Conservation (phyloP, 495 filamentous ascomycete genomes). For the Hypoxylon intermedium region DNA sequence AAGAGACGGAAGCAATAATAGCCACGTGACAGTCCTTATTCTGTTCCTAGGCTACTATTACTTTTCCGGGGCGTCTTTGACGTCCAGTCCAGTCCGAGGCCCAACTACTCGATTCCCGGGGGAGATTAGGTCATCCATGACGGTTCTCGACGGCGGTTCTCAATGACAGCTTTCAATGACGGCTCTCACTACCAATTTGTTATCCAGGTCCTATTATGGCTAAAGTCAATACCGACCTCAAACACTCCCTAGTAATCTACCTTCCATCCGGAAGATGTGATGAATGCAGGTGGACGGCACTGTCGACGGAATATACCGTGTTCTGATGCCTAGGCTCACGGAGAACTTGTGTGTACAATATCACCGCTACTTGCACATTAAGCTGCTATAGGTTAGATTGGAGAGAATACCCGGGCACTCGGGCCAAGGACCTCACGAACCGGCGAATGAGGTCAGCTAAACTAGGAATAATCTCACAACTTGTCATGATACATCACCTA, state of each 20-base stretch:
- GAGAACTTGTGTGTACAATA: slow-evolving; percentile 7
- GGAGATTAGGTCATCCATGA: too few relatives aligned
- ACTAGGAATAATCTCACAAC: slow-evolving; percentile 2
- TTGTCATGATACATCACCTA: slow-evolving; percentile 10
- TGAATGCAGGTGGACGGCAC: slow-evolving; percentile 18
- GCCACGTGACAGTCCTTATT: not conserved
- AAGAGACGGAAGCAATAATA: too few relatives aligned
- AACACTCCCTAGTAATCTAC: not conserved
- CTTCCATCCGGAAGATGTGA: slow-evolving; percentile 19
- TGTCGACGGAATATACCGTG: slow-evolving; percentile 11
- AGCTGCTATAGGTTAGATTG: slow-evolving; percentile 5
- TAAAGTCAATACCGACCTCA: not conserved
- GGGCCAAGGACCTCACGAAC: not conserved
- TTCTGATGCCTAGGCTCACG: slow-evolving; percentile 1
- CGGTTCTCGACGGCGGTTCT: too few relatives aligned
- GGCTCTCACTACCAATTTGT: not conserved
- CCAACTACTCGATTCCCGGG: too few relatives aligned
- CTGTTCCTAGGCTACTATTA: not conserved
- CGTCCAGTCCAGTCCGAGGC: too few relatives aligned
- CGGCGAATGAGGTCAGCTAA: slow-evolving; percentile 14
- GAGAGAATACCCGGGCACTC: slow-evolving; percentile 8
- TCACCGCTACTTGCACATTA: slow-evolving; percentile 15
- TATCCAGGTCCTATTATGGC: not conserved
- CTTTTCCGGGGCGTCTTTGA: too few relatives aligned
- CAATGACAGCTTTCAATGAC: too few relatives aligned